Conservation (phyloP, 2,329 filamentous ascomycete species). For the Colletotrichum sp. region DNA sequence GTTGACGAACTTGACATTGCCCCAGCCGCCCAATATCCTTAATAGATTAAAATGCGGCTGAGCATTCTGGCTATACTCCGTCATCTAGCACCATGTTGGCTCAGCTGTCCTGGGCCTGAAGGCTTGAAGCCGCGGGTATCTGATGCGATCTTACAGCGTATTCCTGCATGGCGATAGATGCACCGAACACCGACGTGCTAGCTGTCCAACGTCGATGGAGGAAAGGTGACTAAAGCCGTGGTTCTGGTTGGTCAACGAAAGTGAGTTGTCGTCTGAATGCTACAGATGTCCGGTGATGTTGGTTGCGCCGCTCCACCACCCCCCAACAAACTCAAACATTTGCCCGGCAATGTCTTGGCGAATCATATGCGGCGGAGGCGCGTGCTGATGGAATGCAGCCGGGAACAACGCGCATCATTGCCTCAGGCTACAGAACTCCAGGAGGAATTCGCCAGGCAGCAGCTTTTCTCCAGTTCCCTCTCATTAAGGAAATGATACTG, state of each 20-base stretch:
- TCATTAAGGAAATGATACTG: not conserved
- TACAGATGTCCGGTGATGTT: not conserved
- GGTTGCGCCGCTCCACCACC: not conserved
- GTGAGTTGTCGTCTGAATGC: not conserved
- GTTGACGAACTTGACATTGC: slow-evolving; percentile 17
- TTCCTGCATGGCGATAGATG: not conserved
- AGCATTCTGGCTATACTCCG: not conserved
- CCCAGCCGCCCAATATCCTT: slow-evolving; percentile 23
- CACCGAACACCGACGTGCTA: not conserved
- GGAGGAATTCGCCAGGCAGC: not conserved
- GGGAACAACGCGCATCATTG: not conserved
- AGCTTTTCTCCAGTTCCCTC: not conserved
- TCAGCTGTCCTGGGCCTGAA: not conserved
- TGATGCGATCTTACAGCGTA: not conserved
- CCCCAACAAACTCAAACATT: not conserved
- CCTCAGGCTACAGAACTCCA: not conserved
- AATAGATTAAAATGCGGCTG: slow-evolving; percentile 11
- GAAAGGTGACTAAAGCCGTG: not conserved
- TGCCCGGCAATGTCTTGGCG: not conserved
- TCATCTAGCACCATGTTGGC: not conserved
- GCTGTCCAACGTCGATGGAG: not conserved
- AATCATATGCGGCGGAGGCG: not conserved
- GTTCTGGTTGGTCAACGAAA: not conserved
- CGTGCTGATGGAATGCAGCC: not conserved
- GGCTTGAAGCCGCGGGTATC: not conserved